phyloP scores from a whole-genome alignment of 2,329 filamentous ascomycete genomes.

The Ascocoryne sarcoides region DNA sequence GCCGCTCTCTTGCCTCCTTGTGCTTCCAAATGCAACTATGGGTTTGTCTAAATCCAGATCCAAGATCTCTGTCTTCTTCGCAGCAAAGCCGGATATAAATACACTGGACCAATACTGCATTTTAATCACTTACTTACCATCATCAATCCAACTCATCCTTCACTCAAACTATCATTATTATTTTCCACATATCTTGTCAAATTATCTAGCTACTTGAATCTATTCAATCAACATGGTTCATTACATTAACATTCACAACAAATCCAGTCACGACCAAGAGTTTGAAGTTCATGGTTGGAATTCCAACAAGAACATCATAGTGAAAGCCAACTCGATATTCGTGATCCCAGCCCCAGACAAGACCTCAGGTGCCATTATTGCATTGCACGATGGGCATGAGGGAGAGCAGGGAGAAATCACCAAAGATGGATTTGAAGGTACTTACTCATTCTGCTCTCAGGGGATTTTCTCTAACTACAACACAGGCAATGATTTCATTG shows the following conservation, averaged over 20 bases:
- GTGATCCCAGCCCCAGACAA: conserved; percentile 28
- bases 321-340: conserved; percentile 23
- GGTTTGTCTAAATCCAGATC: no score
- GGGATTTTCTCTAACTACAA: background rate
- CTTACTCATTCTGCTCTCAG: background rate
- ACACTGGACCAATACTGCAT: no score
- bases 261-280: conserved; percentile 29
- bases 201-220: no score
- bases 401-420: conserved; percentile 35
- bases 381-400: conserved; percentile 31
- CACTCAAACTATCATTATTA: no score
- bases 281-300: conserved; percentile 33
- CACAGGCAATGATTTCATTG: conserved; percentile 28
- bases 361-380: conserved; percentile 32
- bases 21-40: no score
- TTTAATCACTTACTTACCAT: no score
- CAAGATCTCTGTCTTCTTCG: no score
- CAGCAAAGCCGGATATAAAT: no score
- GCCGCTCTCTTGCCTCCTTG: no score
- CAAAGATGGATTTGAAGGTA: conserved; percentile 27
- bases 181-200: no score
- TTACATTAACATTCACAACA: conserved; percentile 30
- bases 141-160: no score
- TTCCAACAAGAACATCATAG: conserved; percentile 28
- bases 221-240: conserved; percentile 12